Base-by-base conservation (phyloP, 106 monocot species). In the Ottelia alismoides region DNA sequence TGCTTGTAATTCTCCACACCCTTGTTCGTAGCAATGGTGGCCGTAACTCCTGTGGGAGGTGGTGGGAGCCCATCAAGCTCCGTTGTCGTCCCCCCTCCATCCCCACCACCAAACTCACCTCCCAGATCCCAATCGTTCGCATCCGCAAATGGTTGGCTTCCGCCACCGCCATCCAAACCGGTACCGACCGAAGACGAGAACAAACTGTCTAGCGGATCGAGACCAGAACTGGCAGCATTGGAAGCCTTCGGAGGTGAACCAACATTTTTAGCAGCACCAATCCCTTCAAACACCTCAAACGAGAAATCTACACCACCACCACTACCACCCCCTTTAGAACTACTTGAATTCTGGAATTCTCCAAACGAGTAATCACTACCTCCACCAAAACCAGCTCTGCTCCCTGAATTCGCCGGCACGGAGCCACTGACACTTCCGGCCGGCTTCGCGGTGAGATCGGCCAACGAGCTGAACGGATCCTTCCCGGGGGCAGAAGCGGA, bases 51-150 rank as follows among this genome's bases (percentile, higher is more conserved):
- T 0, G 68, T 50, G 2, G 96, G 96, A 7, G 96, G 96, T 6
- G 89, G 89, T 1, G 96, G 96, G 10, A 89, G 73, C n/a, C 76
- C 96, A 65, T 96, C 85, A 5, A 96, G 76, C 74, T 96, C 96
- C 0, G 85, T 85, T 18, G 96, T 89, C 9, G 71, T 61, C 5
- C 62, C 84, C 47, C 78, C 74, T 28, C 25, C 64, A 30, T 84
- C 88, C 49, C 65, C 31, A 1, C 65, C 76, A 22, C 76, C 82
- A 52, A 94, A 88, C 27, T 85, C 85, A 2, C 72, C 53, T 22
- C 72, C 87, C 30, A 85, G 11, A 49, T 96, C 85, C 96, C 96
- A 96, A 68, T 89, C 88, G 78, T 81, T 72, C 58, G 72, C 53
- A 61, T 84, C 81, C 3, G 45, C 45, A 27, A 79, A 65, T 16